Evolutionary conservation across 164 flowering plant species (phyloP).

Genomic region (Stephania yunnanensis): DNA sequence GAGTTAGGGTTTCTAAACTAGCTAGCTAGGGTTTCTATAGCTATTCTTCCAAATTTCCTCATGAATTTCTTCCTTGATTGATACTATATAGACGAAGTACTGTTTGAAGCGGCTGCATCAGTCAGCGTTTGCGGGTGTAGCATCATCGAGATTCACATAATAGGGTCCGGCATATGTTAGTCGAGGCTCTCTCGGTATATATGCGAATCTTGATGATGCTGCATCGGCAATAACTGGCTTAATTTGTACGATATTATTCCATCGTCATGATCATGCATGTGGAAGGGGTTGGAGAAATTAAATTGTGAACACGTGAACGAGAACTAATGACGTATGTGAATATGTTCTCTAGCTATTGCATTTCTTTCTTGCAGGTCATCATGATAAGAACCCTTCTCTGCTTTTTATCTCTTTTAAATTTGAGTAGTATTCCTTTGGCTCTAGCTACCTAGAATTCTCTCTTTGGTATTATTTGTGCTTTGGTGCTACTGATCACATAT

Average conservation of each 20-base stretch:
- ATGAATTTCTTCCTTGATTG: no score
- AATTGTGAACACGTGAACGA: not conserved
- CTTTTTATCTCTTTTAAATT: not conserved
- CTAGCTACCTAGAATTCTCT: not conserved
- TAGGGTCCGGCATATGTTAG: not conserved
- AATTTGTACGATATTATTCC: not conserved
- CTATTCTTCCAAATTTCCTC: not conserved
- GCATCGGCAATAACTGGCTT: slow-evolving; percentile 43
- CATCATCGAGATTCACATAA: slow-evolving; percentile 65
- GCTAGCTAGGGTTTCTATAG: slow-evolving; percentile 23
- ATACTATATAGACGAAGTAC: no score
- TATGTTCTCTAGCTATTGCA: not conserved
- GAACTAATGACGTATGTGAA: not conserved
- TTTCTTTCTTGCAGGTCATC: not conserved
- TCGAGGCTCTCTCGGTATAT: slow-evolving; percentile 10
- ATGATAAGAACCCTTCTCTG: no score
- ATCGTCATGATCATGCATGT: no score
- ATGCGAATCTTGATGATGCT: slow-evolving; percentile 66
- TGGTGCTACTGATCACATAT: not conserved
- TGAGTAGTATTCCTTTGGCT: not conserved
- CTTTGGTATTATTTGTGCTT: not conserved
- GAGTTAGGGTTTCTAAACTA: not conserved
- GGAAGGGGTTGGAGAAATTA: not conserved
- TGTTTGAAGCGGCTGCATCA: slow-evolving; percentile 1
- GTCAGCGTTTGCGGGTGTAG: slow-evolving; percentile 55